Base-by-base conservation (phyloP, 164 flowering plant genomes). In the Nymphaea thermarum region DNA sequence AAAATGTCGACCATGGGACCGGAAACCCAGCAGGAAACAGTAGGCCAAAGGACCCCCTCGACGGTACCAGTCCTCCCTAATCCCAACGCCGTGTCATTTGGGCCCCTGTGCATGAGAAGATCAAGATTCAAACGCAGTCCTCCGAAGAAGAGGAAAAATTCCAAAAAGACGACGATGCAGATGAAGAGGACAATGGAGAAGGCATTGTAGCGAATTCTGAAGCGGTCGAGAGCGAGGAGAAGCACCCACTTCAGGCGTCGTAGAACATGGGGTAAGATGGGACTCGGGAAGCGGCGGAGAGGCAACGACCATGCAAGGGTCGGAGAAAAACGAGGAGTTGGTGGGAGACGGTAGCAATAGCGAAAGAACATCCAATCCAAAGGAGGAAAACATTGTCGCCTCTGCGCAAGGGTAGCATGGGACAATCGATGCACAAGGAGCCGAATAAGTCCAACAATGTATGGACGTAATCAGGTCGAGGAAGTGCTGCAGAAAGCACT, bases 401-500 rank as follows among this genome's bases (percentile, higher is more conserved):
- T 64, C 42, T 74, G 16, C 51, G 47, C 69, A 67, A 71, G 3
- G 4, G 44, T 25, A 42, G 59, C 65, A 6, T 6, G 64, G 4
- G 43, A 65, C 10, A 47, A 71, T 15, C 17, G 64, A 12, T 15
- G 43, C 65, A 65, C 4, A 60, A 70, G 44, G 85, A 85, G 80
- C 53, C 45, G 85, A 88, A 83, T 80, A 87, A 86, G 72, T 75
- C 66, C 72, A 84, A 78, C 73, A 85, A 82, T 60, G 84, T 87
- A 4, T 89, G 98, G 92, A 80, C 96, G 2, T 86, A 84, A 70
- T 78, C 96, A 16, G 75, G 0, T 74, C 85, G 7, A 74, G 96
- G 14, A 91, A 89, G 64, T 88, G 90, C 60, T 86, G 85, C 68
- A 91, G 91, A 81, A 85, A 84, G 81, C 72, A 62, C 43, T 88